A percentile compares a stretch with the other conserved stretches of the same genome.
Evolutionary conservation across 495 filamentous ascomycete species (phyloP).

Genomic region (Talaromyces thailandensis): DNA sequence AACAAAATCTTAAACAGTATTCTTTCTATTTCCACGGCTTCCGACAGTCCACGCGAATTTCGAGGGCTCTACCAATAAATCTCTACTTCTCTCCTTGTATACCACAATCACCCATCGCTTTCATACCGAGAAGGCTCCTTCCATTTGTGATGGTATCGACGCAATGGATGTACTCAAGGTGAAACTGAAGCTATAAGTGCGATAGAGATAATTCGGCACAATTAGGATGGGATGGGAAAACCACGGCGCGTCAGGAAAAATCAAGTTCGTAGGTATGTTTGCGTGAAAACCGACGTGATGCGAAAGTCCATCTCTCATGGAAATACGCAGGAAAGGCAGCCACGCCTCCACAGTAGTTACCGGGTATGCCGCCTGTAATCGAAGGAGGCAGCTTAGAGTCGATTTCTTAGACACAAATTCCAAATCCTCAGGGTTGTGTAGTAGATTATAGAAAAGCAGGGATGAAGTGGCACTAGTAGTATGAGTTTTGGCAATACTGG

Average conservation of each 20-base stretch:
- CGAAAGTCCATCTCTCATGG: neutral
- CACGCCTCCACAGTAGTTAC: neutral
- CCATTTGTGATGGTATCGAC: conserved; percentile 1
- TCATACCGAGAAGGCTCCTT: neutral
- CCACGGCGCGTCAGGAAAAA: too few species aligned
- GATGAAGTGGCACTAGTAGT: too few species aligned
- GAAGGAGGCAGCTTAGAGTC: neutral
- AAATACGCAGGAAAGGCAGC: neutral
- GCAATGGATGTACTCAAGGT: conserved; percentile 13
- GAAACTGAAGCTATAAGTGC: conserved; percentile 10
- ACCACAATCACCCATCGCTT: neutral
- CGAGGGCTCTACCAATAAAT: neutral
- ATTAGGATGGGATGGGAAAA: neutral
- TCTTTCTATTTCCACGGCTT: neutral
- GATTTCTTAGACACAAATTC: neutral
- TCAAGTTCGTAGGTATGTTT: too few species aligned
- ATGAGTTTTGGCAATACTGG: too few species aligned
- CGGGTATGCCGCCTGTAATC: neutral
- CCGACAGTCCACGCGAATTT: neutral
- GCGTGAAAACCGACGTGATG: neutral
- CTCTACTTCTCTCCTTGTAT: neutral
- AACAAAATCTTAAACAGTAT: neutral
- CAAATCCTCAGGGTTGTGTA: too few species aligned
- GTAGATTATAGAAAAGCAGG: too few species aligned
- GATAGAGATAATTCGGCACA: neutral